A percentile compares a stretch with the other conserved stretches of the same genome.
Evolutionary conservation across 345 rosid species (phyloP).

Genomic region (Anacardium occidentale): DNA sequence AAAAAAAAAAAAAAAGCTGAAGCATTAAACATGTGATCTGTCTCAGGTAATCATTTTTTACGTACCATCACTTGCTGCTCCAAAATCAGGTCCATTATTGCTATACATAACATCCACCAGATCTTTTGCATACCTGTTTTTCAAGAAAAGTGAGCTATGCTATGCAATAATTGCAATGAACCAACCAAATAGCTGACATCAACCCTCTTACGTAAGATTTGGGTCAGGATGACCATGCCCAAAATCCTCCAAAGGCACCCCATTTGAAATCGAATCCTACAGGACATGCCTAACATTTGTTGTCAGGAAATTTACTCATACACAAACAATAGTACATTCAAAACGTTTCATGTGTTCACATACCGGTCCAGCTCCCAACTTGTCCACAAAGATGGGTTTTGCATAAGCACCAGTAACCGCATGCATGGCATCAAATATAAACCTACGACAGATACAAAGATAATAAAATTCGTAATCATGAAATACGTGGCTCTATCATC

Average conservation of each 20-base stretch:
- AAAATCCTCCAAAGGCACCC: slow-evolving; percentile 91
- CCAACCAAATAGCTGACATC: slow-evolving; percentile 1
- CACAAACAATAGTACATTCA: slow-evolving; percentile 15
- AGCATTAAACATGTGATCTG: background rate
- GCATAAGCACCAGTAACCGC: slow-evolving; percentile 97
- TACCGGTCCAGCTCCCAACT: slow-evolving; percentile 72
- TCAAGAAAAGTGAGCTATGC: slow-evolving; percentile 18
- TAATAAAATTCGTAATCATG: background rate
- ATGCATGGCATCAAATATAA: slow-evolving; percentile 92
- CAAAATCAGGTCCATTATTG: slow-evolving; percentile 83
- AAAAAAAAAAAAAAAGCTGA: background rate
- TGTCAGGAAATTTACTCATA: slow-evolving; percentile 18
- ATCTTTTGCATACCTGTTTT: slow-evolving; percentile 85
- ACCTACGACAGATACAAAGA: slow-evolving; percentile 41
- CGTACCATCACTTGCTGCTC: slow-evolving; percentile 96
- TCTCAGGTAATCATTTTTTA: slow-evolving; percentile 13
- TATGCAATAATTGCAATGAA: slow-evolving; percentile 14
- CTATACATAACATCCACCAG: slow-evolving; percentile 78
- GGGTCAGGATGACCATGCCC: slow-evolving; percentile 99
- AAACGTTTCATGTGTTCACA: slow-evolving; percentile 22
- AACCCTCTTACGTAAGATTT: slow-evolving; percentile 74
- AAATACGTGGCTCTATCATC: slow-evolving; percentile 1
- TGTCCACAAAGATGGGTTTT: slow-evolving; percentile 86
- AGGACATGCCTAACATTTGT: slow-evolving; percentile 29
- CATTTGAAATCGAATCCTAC: slow-evolving; percentile 82